Conservation (phyloP, 352 stramenopile genomes). For the Pythium biforme region DNA sequence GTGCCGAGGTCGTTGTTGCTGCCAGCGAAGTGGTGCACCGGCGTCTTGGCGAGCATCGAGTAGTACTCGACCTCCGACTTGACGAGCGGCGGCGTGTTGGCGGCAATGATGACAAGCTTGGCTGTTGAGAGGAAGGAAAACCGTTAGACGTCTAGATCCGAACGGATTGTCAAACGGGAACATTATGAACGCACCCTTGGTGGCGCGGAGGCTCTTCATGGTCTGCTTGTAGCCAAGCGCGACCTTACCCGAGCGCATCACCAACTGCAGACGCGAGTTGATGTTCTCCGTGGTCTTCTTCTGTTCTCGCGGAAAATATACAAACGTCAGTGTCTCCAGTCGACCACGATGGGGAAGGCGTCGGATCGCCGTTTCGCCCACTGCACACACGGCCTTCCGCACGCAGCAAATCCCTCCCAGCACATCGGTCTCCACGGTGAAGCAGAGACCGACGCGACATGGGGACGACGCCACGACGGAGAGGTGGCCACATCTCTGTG, state of each 20-base stretch:
- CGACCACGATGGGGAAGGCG: neutral
- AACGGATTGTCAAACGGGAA: too few relatives aligned
- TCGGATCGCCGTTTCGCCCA: neutral
- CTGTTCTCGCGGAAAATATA: slow-evolving; percentile 38
- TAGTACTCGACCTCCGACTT: slow-evolving; percentile 99
- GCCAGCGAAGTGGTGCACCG: slow-evolving; percentile 98
- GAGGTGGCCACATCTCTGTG: neutral
- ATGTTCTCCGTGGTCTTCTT: slow-evolving; percentile 99
- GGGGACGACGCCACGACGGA: neutral
- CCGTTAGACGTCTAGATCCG: too few relatives aligned
- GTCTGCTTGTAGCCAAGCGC: slow-evolving; percentile 98
- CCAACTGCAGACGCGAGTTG: slow-evolving; percentile 99
- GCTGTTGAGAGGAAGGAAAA: slow-evolving; percentile 45
- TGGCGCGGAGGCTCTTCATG: slow-evolving; percentile 95
- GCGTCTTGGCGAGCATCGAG: slow-evolving; percentile 99
- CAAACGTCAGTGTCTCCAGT: slow-evolving; percentile 26
- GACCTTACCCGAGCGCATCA: slow-evolving; percentile 99
- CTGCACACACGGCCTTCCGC: neutral
- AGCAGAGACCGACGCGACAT: too few relatives aligned
- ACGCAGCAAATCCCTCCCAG: too few relatives aligned
- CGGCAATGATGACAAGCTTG: slow-evolving; percentile 98
- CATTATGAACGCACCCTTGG: slow-evolving; percentile 71
- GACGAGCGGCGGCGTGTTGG: slow-evolving; percentile 97
- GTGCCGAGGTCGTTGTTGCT: slow-evolving; percentile 99
- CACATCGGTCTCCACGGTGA: too few relatives aligned